These are phyloP conservation scores for Chamaecrista fasciculata DNA, from an alignment of 306 rosid species.

Conservation along the genomic window DNA sequence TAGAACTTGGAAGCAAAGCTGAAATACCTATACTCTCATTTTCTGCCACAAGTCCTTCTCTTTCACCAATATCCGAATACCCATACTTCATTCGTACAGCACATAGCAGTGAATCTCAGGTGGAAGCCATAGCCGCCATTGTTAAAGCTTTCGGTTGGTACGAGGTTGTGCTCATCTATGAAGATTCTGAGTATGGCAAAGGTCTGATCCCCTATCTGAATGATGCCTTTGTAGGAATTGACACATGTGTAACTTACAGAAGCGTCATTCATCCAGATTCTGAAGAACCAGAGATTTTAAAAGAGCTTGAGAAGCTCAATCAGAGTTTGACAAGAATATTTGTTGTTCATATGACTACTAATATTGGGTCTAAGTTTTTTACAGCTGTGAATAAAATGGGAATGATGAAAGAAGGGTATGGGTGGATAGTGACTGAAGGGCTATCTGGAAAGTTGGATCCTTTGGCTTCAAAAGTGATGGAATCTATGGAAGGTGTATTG, in stretches of 20 bases:
- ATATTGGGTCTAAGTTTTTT: slow-evolving; percentile 28
- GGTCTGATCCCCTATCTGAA: slow-evolving; percentile 36
- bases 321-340: slow-evolving; percentile 19
- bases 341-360: slow-evolving; percentile 37
- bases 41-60: slow-evolving; percentile 40
- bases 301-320: slow-evolving; percentile 25
- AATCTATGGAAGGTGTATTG: slow-evolving; percentile 44
- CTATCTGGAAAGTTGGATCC: slow-evolving; percentile 30
- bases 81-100: slow-evolving; percentile 37
- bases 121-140: slow-evolving; percentile 29
- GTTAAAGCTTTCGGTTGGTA: slow-evolving; percentile 34
- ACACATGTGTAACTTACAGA: slow-evolving; percentile 20
- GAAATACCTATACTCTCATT: slow-evolving; percentile 37
- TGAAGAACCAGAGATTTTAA: background rate
- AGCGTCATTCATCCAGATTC: slow-evolving; percentile 25
- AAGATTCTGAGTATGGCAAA: slow-evolving; percentile 41
- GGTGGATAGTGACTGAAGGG: slow-evolving; percentile 29
- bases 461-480: background rate
- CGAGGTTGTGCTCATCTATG: slow-evolving; percentile 38
- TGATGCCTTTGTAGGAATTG: slow-evolving; percentile 28
- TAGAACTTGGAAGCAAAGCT: slow-evolving; percentile 29
- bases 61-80: slow-evolving; percentile 31
- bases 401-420: slow-evolving; percentile 39
- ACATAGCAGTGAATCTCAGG: slow-evolving; percentile 30
- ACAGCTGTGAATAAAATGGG: slow-evolving; percentile 19